These are phyloP conservation scores for Xylariaceae sp. DNA, from an alignment of 2,329 filamentous ascomycete genomes.

Conservation along the genomic window DNA sequence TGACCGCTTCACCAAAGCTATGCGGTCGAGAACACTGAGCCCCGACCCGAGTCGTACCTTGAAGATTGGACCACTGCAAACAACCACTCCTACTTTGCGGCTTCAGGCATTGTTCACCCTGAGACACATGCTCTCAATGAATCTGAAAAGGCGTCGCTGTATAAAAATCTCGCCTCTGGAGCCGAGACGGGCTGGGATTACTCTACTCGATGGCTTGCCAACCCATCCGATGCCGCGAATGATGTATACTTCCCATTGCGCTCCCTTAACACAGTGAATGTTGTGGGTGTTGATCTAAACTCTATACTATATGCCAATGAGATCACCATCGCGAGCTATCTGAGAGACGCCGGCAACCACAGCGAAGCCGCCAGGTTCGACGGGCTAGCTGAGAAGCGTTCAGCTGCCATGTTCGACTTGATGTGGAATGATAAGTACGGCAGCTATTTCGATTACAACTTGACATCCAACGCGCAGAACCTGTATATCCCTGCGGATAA, in stretches of 20 bases:
- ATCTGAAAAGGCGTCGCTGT: slow-evolving; percentile 47
- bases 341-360: slow-evolving; percentile 45
- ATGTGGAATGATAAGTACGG: slow-evolving; percentile 60
- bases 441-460: slow-evolving; percentile 65
- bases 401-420: slow-evolving; percentile 55
- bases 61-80: slow-evolving; percentile 63
- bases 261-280: slow-evolving; percentile 53
- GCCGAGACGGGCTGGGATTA: slow-evolving; percentile 66
- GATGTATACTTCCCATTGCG: slow-evolving; percentile 62
- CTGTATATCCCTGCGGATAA: slow-evolving; percentile 47
- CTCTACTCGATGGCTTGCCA: slow-evolving; percentile 50
- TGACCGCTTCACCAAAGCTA: slow-evolving; percentile 37
- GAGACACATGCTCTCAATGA: slow-evolving; percentile 46
- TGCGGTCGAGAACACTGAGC: slow-evolving; percentile 57
- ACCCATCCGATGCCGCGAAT: slow-evolving; percentile 50
- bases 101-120: slow-evolving; percentile 54
- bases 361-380: slow-evolving; percentile 46
- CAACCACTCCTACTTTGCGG: slow-evolving; percentile 57
- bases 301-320: slow-evolving; percentile 64
- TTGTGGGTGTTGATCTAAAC: slow-evolving; percentile 61
- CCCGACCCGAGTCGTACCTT: slow-evolving; percentile 60
- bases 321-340: slow-evolving; percentile 50
- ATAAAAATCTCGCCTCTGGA: slow-evolving; percentile 57
- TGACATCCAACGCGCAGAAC: slow-evolving; percentile 52
- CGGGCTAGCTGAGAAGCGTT: slow-evolving; percentile 45